These are phyloP conservation scores for Golovinomyces cichoracearum DNA, from an alignment of 2,329 filamentous ascomycete species.

Conservation along the genomic window DNA sequence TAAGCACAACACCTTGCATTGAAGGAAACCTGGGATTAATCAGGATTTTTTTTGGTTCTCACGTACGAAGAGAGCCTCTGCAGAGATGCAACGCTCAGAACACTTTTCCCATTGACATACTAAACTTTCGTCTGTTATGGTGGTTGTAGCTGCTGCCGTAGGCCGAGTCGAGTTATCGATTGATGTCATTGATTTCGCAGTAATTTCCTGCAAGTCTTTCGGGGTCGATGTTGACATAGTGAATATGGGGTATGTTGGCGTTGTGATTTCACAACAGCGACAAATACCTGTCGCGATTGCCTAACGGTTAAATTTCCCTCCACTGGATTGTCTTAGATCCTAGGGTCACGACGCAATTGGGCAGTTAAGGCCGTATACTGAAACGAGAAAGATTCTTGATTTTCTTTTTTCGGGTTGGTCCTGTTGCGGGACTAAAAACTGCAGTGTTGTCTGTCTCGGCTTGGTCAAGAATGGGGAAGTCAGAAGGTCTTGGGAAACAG, in stretches of 20 bases:
- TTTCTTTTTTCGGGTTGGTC: too few species aligned
- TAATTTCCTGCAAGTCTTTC: constrained; percentile 6
- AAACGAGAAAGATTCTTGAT: too few species aligned
- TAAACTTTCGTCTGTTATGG: constrained; percentile 15
- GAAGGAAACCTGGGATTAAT: not conserved
- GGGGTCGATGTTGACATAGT: constrained; percentile 6
- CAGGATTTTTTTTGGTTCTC: not conserved
- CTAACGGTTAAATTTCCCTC: not conserved
- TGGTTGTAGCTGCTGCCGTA: constrained; percentile 2
- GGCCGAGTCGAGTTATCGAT: constrained; percentile 6
- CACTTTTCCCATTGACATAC: constrained; percentile 19
- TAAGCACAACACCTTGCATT: not conserved
- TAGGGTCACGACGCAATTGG: not conserved
- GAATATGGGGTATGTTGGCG: too few species aligned
- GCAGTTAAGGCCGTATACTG: not conserved
- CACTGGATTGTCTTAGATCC: not conserved
- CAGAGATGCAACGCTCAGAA: constrained; percentile 16
- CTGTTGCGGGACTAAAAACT: too few species aligned
- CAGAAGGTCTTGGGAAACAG: constrained; percentile 1
- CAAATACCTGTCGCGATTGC: too few species aligned
- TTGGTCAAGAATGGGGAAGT: not conserved
- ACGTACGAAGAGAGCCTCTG: constrained; percentile 19
- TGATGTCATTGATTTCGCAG: constrained; percentile 5
- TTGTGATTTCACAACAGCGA: too few species aligned
- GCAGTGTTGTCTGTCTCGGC: not conserved